Conservation (phyloP, 306 rosid genomes). For the Oemleria cerasiformis region DNA sequence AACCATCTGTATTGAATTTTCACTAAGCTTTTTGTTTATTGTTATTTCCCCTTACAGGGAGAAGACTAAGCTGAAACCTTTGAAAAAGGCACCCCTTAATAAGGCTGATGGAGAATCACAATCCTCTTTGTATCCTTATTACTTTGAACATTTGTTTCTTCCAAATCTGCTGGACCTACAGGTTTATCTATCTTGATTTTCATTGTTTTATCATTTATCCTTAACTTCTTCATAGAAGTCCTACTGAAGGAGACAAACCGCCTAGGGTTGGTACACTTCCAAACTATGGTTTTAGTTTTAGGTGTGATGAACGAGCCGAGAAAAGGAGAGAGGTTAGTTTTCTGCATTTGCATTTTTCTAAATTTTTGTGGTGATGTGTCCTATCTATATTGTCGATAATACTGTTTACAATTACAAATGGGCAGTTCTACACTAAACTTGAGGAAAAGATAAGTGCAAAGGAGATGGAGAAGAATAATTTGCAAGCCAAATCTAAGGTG, state of each 20-base stretch:
- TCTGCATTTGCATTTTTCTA: conserved; percentile 16
- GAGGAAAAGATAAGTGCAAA: conserved; percentile 97
- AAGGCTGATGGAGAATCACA: conserved; percentile 54
- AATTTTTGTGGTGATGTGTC: conserved; percentile 8
- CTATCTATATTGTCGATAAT: not conserved
- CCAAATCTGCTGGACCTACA: conserved; percentile 15
- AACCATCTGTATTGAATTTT: not conserved
- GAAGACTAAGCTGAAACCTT: conserved; percentile 41
- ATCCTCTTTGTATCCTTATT: conserved; percentile 76
- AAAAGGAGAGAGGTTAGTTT: conserved; percentile 75
- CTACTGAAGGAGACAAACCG: conserved; percentile 64
- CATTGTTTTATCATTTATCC: conserved; percentile 31
- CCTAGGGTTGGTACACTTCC: conserved; percentile 69
- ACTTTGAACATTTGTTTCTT: conserved; percentile 14
- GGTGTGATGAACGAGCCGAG: conserved; percentile 92
- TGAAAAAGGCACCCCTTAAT: conserved; percentile 44
- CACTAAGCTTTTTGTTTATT: conserved; percentile 19
- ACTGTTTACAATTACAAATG: conserved; percentile 25
- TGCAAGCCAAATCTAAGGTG: conserved; percentile 96
- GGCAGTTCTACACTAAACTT: conserved; percentile 88
- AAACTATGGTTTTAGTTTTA: conserved; percentile 90
- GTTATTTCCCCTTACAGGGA: conserved; percentile 54
- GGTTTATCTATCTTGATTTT: conserved; percentile 2
- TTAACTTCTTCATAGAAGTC: conserved; percentile 53
- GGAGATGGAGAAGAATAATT: conserved; percentile 76